Evolutionary conservation across 352 stramenopile genomes (phyloP), one percentile per base, ranked within the genome.

Genomic region (Pythium dissotocum): DNA sequence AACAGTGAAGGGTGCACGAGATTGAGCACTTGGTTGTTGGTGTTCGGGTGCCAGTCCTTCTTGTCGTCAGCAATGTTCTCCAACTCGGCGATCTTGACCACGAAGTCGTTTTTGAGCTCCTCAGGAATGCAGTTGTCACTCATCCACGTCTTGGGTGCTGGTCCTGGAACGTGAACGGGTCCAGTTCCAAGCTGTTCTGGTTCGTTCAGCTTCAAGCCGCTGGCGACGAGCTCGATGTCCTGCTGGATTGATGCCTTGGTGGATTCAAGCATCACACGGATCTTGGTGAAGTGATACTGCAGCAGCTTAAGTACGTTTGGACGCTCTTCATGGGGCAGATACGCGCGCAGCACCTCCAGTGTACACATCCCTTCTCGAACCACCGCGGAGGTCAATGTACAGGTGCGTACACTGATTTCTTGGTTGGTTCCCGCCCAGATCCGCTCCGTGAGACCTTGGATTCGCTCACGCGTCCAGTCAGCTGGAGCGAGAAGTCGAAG

Each of bases 31-130:
- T 89, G 77, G 0, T 80, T 48, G 36, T 82, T 67, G 7, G 77
- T 80, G n/a, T 76, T 62, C 1, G 80, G 79, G 28, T 92, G 82
- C 78, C 80, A 90, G 54, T 89, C 79, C 58, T 85, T 90, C 35
- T 75, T 33, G 1, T 77, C 59, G 0, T 82, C 77, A 1, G 73
- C 60, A 2, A 82, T 69, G 32, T 80, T 69, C 44, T 87, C 79
- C 8, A 49, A 9, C 40, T 2, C 2, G 1, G 40, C 40, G 2
- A 49, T 21, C 40, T 49, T 9, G 12, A 9, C 40, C 8, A 49
- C 18, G 14, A 49, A 49, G 4, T 49, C 24, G 40, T 9, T 49
- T 9, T 49, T 49, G 4, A 49, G 40, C 4, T 21, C 18, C 6
- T 1, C 13, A 7, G 40, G 40, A 21, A 49, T 21, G 40, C 40